Percentiles rank a stretch among this genome's conserved stretches.
Conservation (phyloP, 768 basidiomycete species). For the Dentipellis fragilis region DNA sequence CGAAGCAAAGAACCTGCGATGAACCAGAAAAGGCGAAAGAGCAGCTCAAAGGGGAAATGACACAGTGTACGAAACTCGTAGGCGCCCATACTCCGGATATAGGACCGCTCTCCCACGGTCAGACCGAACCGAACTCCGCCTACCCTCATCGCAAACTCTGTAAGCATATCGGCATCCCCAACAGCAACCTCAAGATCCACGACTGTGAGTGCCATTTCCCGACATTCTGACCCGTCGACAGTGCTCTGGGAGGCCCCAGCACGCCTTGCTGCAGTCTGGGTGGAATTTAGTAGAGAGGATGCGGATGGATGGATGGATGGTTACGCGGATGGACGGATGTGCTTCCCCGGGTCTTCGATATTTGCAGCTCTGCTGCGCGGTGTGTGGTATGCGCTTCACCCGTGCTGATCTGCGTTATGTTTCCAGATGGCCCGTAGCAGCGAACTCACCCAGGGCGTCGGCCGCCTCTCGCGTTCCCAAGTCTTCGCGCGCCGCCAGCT, state of each 20-base stretch:
- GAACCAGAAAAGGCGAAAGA: neutral
- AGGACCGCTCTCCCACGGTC: neutral
- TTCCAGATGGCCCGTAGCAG: slow-evolving; percentile 77
- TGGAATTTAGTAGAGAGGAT: slow-evolving; percentile 1
- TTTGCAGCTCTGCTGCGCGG: neutral
- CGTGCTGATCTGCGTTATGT: slow-evolving; percentile 4
- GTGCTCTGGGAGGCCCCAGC: neutral
- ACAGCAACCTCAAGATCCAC: slow-evolving; percentile 32
- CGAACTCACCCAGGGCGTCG: slow-evolving; percentile 74
- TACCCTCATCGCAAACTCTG: slow-evolving; percentile 4
- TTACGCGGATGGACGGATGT: slow-evolving; percentile 24
- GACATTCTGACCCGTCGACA: slow-evolving; percentile 3
- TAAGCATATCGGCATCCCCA: slow-evolving; percentile 15
- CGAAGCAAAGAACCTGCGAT: neutral
- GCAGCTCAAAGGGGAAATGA: too few relatives aligned
- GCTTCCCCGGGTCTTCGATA: neutral
- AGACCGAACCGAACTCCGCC: slow-evolving; percentile 5
- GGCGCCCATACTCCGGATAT: neutral
- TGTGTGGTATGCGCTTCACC: neutral
- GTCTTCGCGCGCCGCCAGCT: slow-evolving; percentile 74
- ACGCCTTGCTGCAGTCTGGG: neutral
- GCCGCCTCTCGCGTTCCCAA: slow-evolving; percentile 75
- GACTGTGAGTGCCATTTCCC: slow-evolving; percentile 28
- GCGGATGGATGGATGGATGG: slow-evolving; percentile 24
- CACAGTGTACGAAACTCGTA: neutral